Percentiles rank a stretch among this genome's conserved stretches.
Evolutionary conservation across 345 rosid species (phyloP).

Genomic region (Citrus maxima): DNA sequence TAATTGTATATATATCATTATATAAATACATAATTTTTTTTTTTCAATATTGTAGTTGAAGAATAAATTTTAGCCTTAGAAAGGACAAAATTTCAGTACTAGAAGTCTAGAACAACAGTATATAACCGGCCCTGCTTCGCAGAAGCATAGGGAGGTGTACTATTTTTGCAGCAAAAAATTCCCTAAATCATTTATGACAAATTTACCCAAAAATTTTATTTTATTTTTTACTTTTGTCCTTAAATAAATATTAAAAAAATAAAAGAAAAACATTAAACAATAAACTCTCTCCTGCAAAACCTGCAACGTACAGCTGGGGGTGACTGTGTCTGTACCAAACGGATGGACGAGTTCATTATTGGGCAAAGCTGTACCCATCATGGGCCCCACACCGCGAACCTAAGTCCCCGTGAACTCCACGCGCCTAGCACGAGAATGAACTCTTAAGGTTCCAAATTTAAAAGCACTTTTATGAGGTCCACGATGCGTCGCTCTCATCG

Average conservation of each 20-base stretch:
- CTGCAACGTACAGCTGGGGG: neutral
- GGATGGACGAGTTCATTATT: neutral
- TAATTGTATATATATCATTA: no score
- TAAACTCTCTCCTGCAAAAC: neutral
- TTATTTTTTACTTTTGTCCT: neutral
- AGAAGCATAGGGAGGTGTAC: neutral
- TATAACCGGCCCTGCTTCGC: neutral
- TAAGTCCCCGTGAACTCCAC: neutral
- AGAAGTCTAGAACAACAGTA: no score
- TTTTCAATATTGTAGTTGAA: no score
- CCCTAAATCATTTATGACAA: neutral
- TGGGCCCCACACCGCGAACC: neutral
- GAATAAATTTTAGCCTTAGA: no score
- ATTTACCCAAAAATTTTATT: neutral
- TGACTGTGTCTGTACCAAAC: neutral
- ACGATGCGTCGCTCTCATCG: neutral
- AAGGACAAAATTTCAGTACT: no score
- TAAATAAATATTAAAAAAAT: neutral
- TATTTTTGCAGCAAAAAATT: neutral
- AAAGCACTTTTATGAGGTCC: neutral
- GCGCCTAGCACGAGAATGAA: neutral
- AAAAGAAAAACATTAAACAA: neutral
- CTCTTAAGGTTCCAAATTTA: neutral
- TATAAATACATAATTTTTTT: no score
- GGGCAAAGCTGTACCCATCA: neutral